Percentiles rank a stretch among this genome's conserved stretches.
These are phyloP conservation scores for Coffea canephora DNA, from an alignment of 257 asterid genomes.

Conservation along the genomic window DNA sequence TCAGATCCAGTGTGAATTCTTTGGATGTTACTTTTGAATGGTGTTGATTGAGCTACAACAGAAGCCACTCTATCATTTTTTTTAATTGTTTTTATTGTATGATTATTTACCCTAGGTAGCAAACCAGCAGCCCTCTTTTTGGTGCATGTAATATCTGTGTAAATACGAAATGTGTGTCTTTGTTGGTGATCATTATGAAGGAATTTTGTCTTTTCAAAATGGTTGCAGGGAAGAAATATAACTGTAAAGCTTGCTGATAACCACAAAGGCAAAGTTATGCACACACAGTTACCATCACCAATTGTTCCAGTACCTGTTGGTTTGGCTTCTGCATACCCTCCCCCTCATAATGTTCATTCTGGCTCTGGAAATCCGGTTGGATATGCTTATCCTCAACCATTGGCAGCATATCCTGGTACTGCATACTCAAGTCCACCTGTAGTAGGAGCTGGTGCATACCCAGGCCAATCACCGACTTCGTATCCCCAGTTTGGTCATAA, in stretches of 20 bases:
- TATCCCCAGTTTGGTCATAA: conserved; percentile 55
- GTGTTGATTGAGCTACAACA: background rate
- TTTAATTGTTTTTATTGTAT: background rate
- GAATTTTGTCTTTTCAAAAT: conserved; percentile 2
- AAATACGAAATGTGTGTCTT: background rate
- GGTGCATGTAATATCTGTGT: no score
- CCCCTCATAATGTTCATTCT: conserved; percentile 26
- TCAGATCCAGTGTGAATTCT: background rate
- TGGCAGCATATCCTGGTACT: conserved; percentile 40
- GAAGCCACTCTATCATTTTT: no score
- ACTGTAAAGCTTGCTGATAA: conserved; percentile 89
- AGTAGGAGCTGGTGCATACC: conserved; percentile 33
- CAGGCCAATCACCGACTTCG: conserved; percentile 46
- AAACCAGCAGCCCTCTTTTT: background rate
- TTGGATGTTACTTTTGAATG: background rate
- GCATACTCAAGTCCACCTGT: conserved; percentile 46
- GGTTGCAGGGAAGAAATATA: conserved; percentile 68
- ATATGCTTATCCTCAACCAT: conserved; percentile 50
- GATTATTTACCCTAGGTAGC: background rate
- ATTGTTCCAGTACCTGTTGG: conserved; percentile 43
- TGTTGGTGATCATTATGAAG: background rate
- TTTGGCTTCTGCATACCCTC: conserved; percentile 50
- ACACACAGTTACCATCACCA: conserved; percentile 46
- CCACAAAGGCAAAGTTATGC: conserved; percentile 54
- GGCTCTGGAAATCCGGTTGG: conserved; percentile 42